These are phyloP conservation scores for Polysphondylium violaceum DNA, from an alignment of 78 protist species.

Conservation along the genomic window DNA sequence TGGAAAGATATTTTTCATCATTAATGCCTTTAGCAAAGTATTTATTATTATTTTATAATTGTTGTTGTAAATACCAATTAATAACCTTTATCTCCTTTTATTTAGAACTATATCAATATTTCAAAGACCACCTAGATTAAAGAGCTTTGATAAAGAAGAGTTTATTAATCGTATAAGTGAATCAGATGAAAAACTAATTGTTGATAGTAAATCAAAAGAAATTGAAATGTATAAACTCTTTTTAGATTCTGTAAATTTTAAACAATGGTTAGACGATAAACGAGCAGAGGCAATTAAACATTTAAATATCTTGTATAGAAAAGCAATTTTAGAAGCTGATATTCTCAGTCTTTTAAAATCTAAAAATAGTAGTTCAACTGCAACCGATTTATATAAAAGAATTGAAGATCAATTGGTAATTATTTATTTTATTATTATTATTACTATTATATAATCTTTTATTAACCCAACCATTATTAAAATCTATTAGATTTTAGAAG, in stretches of 20 bases:
- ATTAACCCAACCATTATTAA: not conserved
- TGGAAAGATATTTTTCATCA: slow-evolving; percentile 82
- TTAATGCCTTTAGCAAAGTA: slow-evolving; percentile 82
- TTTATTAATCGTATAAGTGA: slow-evolving; percentile 25
- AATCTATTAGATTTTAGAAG: slow-evolving; percentile 56
- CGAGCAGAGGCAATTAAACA: slow-evolving; percentile 58
- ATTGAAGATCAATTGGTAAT: slow-evolving; percentile 67
- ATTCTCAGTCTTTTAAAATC: slow-evolving; percentile 20
- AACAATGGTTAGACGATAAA: slow-evolving; percentile 75
- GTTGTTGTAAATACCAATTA: not conserved
- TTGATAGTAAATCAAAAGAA: slow-evolving; percentile 53
- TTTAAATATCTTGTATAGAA: slow-evolving; percentile 45
- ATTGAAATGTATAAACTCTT: slow-evolving; percentile 71
- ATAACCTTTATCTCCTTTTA: not conserved
- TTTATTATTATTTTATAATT: not conserved
- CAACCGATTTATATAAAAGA: slow-evolving; percentile 46
- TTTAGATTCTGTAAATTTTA: slow-evolving; percentile 62
- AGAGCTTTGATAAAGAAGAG: slow-evolving; percentile 32
- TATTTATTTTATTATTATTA: not conserved
- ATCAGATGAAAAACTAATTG: slow-evolving; percentile 24
- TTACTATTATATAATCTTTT: not conserved
- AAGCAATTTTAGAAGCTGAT: slow-evolving; percentile 63
- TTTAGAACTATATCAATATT: slow-evolving; percentile 71
- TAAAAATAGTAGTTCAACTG: slow-evolving; percentile 36
- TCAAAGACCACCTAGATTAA: slow-evolving; percentile 77